Evolutionary conservation across 2,329 filamentous ascomycete species (phyloP).

Genomic region (Coniosporium tulheliwenetii): DNA sequence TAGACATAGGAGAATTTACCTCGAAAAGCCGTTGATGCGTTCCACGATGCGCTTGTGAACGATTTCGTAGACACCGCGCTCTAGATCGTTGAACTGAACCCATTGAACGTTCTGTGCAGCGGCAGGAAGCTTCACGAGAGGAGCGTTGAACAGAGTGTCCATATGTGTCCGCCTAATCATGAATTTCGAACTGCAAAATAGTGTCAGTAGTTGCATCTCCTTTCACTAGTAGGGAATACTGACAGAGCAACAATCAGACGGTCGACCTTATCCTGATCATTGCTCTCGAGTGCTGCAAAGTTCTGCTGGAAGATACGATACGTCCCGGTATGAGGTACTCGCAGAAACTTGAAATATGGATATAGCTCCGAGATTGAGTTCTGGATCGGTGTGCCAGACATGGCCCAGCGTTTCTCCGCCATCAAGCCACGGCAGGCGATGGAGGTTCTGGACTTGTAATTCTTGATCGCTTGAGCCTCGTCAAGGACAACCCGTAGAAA

Average conservation of each 20-base stretch:
- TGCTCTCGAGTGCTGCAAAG: constrained; percentile 17
- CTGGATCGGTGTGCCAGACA: constrained; percentile 27
- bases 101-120: constrained; percentile 26
- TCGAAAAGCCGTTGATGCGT: constrained; percentile 22
- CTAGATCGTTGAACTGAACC: constrained; percentile 35
- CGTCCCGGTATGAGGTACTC: constrained; percentile 22
- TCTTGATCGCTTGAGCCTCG: constrained; percentile 42
- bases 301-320: constrained; percentile 28
- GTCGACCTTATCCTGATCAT: constrained; percentile 12
- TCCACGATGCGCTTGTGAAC: constrained; percentile 27
- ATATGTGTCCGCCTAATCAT: constrained; percentile 41
- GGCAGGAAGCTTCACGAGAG: constrained; percentile 37
- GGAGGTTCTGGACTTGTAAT: constrained; percentile 23
- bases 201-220: too few relatives aligned
- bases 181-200: constrained; percentile 7
- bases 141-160: constrained; percentile 35
- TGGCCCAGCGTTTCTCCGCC: constrained; percentile 23
- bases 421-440: constrained; percentile 28
- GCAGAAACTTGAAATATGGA: constrained; percentile 28
- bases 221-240: too few relatives aligned
- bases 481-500: constrained; percentile 41
- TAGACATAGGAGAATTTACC: constrained; percentile 1
- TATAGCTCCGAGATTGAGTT: constrained; percentile 17
- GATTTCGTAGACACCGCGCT: constrained; percentile 37
- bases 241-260: too few relatives aligned